phyloP scores from a whole-genome alignment of 495 filamentous ascomycete genomes.

The Choiromyces venosus region DNA sequence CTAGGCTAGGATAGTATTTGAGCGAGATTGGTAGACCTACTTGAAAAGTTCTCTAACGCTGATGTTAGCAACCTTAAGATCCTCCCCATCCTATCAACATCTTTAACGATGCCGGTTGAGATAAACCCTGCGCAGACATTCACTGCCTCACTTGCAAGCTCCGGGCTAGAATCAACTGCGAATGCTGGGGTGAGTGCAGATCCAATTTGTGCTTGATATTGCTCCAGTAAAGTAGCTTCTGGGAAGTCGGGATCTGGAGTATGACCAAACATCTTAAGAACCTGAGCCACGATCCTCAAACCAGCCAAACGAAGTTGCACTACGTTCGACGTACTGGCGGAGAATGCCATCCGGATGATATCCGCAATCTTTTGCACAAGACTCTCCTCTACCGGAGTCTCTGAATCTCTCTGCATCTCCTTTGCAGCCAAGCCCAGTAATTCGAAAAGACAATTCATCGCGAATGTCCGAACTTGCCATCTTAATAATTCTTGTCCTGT shows the following conservation, averaged over 20 bases:
- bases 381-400: constrained; percentile 35
- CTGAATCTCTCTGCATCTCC: constrained; percentile 62
- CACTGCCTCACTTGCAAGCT: constrained; percentile 88
- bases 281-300: constrained; percentile 83
- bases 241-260: constrained; percentile 93
- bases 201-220: constrained; percentile 97
- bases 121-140: constrained; percentile 98
- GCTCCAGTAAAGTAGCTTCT: constrained; percentile 89
- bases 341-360: constrained; percentile 95
- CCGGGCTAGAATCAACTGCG: constrained; percentile 89
- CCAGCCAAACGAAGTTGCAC: constrained; percentile 83
- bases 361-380: constrained; percentile 63
- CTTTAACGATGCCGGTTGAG: constrained; percentile 91
- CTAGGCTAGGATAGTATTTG: not conserved
- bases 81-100: constrained; percentile 94
- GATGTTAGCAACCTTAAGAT: constrained; percentile 90
- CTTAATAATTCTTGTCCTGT: constrained; percentile 76
- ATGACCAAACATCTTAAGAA: constrained; percentile 93
- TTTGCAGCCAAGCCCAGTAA: constrained; percentile 69
- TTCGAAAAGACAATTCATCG: constrained; percentile 83
- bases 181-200: constrained; percentile 95
- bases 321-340: constrained; percentile 89
- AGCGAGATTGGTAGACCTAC: constrained; percentile 39
- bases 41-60: constrained; percentile 86
- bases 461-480: constrained; percentile 95